These are phyloP conservation scores for Linnemannia exigua DNA, from an alignment of 192 early-diverging fungal species.

Conservation along the genomic window DNA sequence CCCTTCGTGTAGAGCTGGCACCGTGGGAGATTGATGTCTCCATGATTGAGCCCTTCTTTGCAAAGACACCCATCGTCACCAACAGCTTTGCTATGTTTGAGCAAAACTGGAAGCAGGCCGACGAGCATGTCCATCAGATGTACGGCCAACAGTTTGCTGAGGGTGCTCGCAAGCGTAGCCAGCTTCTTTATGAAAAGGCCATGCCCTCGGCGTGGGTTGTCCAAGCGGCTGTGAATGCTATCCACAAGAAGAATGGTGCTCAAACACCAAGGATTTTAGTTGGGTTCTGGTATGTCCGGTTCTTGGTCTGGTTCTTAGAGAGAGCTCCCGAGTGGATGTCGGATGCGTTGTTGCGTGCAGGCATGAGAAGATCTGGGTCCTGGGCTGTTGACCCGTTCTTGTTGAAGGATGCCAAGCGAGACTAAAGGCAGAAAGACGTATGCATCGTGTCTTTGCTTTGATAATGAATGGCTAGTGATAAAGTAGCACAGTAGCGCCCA, in stretches of 20 bases:
- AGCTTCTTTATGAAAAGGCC: conserved; percentile 25
- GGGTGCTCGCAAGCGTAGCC: neutral
- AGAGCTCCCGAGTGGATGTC: conserved; percentile 36
- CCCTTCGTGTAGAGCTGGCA: conserved; percentile 58
- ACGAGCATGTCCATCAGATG: conserved; percentile 29
- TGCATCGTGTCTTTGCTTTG: neutral
- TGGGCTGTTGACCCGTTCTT: conserved; percentile 52
- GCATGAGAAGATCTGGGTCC: conserved; percentile 30
- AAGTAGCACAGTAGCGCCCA: no score
- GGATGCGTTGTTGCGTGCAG: conserved; percentile 30
- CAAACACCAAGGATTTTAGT: conserved; percentile 32
- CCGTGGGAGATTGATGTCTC: conserved; percentile 64
- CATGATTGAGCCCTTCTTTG: conserved; percentile 59
- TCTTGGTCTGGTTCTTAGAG: conserved; percentile 36
- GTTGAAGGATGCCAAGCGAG: conserved; percentile 33
- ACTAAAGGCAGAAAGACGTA: neutral
- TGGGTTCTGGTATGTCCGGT: conserved; percentile 51
- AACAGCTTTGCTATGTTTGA: conserved; percentile 13
- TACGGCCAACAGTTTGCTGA: conserved; percentile 30
- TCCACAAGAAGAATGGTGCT: conserved; percentile 42
- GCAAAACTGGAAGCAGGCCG: conserved; percentile 23
- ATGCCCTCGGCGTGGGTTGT: conserved; percentile 56
- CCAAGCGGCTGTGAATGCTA: conserved; percentile 41
- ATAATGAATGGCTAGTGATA: neutral
- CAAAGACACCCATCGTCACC: conserved; percentile 48